Evolutionary conservation across 345 rosid genomes (phyloP).

Genomic region (Excoecaria cochinchinensis): DNA sequence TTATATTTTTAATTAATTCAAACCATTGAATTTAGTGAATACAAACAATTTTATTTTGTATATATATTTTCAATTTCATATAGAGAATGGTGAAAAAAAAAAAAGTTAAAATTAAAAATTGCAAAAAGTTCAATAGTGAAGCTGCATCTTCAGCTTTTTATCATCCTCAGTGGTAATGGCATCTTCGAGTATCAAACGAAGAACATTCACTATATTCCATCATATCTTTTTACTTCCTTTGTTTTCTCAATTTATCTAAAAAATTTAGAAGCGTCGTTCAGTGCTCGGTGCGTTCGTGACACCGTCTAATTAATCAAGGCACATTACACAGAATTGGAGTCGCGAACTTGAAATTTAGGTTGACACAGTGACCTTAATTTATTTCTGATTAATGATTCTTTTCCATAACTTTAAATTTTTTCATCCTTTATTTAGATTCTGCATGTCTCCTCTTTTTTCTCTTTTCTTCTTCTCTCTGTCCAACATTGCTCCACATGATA

Average conservation of each 20-base stretch:
- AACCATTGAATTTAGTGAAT: too few species aligned
- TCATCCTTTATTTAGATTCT: slow-evolving; percentile 10
- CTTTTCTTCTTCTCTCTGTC: neutral
- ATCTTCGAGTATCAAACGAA: slow-evolving; percentile 9
- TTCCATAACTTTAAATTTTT: neutral
- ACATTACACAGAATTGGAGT: too few species aligned
- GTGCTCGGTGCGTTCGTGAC: neutral
- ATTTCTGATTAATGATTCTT: neutral
- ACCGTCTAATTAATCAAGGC: too few species aligned
- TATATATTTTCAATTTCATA: too few species aligned
- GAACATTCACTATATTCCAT: slow-evolving; percentile 1
- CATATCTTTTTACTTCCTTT: slow-evolving; percentile 2
- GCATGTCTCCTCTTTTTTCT: neutral
- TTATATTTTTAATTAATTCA: too few species aligned
- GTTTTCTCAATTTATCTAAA: neutral
- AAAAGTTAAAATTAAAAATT: too few species aligned
- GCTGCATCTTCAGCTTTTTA: too few species aligned
- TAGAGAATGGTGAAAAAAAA: too few species aligned
- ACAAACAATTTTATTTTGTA: too few species aligned
- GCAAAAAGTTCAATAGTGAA: too few species aligned
- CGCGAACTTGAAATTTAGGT: slow-evolving; percentile 15
- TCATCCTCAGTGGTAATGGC: neutral
- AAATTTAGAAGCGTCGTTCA: too few species aligned
- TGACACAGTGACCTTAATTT: slow-evolving; percentile 9
- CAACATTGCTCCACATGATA: neutral